Base-by-base conservation (phyloP, 2,329 filamentous ascomycete genomes). In the Onygena corvina region DNA sequence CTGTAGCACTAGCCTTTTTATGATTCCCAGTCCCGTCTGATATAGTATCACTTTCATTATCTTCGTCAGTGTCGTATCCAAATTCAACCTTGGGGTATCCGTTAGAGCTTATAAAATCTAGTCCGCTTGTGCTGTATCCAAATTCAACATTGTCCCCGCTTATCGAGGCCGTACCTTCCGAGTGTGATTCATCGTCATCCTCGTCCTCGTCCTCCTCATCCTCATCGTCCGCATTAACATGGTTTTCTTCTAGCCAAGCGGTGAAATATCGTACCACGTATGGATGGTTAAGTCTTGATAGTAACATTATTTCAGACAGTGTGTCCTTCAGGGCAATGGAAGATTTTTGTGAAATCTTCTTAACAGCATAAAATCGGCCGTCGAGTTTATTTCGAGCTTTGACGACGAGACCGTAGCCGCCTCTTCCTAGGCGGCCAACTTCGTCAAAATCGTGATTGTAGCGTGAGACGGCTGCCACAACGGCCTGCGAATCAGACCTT, bases 311-410 rank as follows among this genome's bases (percentile, higher is more conserved):
- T 61, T 94, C 85, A 0, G 84, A 89, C 33, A 96, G 72, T 51
- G 84, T 86, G 51, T 70, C 69, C 52, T 72, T 70, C 47, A 76
- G 60, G 3, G 75, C 72, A 8, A 81, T 76, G 21, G 84, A 77
- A 1, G 86, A 86, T 47, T 83, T 82, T 57, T 92, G 86, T 1
- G 81, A 86, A 53, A 98, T 92, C 64, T 96, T 95, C 65, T 98
- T 98, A 62, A 98, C 86, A 14, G 92, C 92, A 66, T 96, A 98
- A 36, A 93, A 83, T 51, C 89, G 85, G 0, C 86, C 86, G 62
- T 96, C 92, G 3, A 95, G 78, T 68, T 92, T 94, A 65, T 94
- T 94, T 27, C 90, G 79, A 2, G 90, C 90, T 64, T 94, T 93
- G 49, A 96, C 87, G 18, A 98, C 92, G 67, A 95, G 87, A 3